Evolutionary conservation across 2,329 filamentous ascomycete species (phyloP), one percentile per base, ranked within the genome.

Genomic region (Botryotinia globosa): DNA sequence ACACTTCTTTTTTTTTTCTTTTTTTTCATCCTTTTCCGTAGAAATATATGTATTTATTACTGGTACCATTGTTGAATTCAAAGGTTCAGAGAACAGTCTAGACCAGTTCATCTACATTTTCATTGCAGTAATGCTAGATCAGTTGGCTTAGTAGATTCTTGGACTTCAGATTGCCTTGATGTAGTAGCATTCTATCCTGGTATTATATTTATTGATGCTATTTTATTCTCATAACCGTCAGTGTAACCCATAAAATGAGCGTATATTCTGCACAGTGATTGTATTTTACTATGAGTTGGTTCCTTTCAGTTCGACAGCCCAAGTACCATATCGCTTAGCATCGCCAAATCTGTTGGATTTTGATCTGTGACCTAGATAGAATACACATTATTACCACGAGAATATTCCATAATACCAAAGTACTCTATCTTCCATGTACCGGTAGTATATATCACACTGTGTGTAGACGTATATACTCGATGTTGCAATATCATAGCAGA

Each of bases 51-150:
- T 8, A 56, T 56, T 18, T 8, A 56, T 56, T 32, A 18, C n/a
- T 3, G 18, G 14, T 5, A 29, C 1, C n/a, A 2, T 56, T 2
- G 0, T 56, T 7, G 3, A 0, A 56, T 29, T 9, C 1, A 14
- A 18, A 56, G 18, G 2, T 18, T 12, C 12, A 56, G 14, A 54
- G 25, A 4, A 14, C 25, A n/a, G 22, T 51, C 10, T 8, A 29
- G 14, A 29, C 12, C n/a, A 18, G 5, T 12, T 48, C 25, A 29
- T n/a, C 22, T 14, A 4, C 48, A 7, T n/a, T 54, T 54, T 29
- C 0, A 54, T 16, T 54, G 6, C 12, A 54, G 14, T 7, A 29
- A 32, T 56, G 6, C 14, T 14, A 56, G 6, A 16, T 18, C 14
- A 29, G 51, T 14, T n/a, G 7, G 14, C 18, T 18, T 29, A 8